Conservation (phyloP, 495 filamentous ascomycete species). For the Entonaema liquescens region DNA sequence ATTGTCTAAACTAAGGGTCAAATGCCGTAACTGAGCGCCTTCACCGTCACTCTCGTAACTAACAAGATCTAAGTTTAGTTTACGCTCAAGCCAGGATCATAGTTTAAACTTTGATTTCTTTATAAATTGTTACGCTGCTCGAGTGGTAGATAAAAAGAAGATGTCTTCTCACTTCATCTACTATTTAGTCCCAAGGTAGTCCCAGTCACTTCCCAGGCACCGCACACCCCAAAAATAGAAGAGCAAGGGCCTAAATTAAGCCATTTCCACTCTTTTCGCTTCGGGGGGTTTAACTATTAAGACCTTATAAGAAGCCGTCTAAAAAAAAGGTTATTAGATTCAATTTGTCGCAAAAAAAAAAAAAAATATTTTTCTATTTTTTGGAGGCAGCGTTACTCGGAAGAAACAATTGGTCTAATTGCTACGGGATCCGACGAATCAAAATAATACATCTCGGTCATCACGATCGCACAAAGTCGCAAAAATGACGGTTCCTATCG, state of each 20-base stretch:
- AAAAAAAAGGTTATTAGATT: not conserved
- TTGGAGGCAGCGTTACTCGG: not conserved
- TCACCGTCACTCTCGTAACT: not conserved
- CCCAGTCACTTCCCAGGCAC: not conserved
- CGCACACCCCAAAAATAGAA: slow-evolving; percentile 14
- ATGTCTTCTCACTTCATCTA: not conserved
- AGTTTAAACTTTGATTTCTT: not conserved
- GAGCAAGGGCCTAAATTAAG: slow-evolving; percentile 16
- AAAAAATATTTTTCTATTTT: not conserved
- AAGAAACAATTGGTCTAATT: not conserved
- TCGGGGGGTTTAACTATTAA: not conserved
- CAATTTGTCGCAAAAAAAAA: not conserved
- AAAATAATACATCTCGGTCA: not conserved
- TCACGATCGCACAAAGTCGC: not conserved
- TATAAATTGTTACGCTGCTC: not conserved
- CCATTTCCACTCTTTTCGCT: slow-evolving; percentile 5
- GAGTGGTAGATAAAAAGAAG: not conserved
- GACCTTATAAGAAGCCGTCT: not conserved
- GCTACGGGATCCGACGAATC: not conserved
- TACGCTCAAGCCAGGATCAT: not conserved
- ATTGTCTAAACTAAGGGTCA: not conserved
- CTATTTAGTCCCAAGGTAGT: not conserved
- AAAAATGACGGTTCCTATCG: slow-evolving; percentile 52
- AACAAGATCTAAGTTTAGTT: not conserved
- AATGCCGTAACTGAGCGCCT: slow-evolving; percentile 6